These are phyloP conservation scores for Phytophthora pistaciae DNA, from an alignment of 352 stramenopile genomes.

Conservation along the genomic window DNA sequence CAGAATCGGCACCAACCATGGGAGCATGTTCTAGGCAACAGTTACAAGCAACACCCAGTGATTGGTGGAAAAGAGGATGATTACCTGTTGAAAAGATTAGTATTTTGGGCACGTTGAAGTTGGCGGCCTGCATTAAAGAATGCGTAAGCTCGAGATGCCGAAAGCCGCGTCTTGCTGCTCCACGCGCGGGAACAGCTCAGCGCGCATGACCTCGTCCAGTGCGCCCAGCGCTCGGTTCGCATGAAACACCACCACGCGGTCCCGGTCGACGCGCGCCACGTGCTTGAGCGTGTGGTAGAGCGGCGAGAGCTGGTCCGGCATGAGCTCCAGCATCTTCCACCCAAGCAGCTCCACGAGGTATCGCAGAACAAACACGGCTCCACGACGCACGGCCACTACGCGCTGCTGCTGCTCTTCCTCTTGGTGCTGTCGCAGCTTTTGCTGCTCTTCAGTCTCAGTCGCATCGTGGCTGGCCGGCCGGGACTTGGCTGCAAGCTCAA, in stretches of 20 bases:
- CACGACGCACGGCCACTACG: conserved; percentile 72
- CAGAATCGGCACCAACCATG: too few species aligned
- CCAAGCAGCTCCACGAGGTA: conserved; percentile 83
- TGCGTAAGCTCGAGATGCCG: conserved; percentile 59
- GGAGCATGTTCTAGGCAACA: background rate
- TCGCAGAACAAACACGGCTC: conserved; percentile 80
- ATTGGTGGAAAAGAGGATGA: conserved; percentile 7
- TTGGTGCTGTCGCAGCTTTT: conserved; percentile 19
- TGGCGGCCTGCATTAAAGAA: conserved; percentile 41
- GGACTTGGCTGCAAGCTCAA: conserved; percentile 37
- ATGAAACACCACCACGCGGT: conserved; percentile 78
- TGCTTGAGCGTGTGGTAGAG: conserved; percentile 86
- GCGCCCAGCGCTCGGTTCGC: conserved; percentile 57
- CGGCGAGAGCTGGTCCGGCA: conserved; percentile 73
- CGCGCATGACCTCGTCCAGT: conserved; percentile 74
- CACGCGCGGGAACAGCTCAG: conserved; percentile 70
- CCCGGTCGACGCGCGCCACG: conserved; percentile 65
- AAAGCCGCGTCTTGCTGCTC: conserved; percentile 46
- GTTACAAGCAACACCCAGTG: background rate
- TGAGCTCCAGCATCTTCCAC: conserved; percentile 77
- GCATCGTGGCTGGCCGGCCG: conserved; percentile 6
- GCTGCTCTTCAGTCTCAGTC: conserved; percentile 22
- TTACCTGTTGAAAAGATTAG: background rate
- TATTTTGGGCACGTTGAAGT: conserved; percentile 15
- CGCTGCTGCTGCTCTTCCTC: conserved; percentile 39